Evolutionary conservation across 2,329 filamentous ascomycete genomes (phyloP).

Genomic region (Neophaeococcomyces mojaviensis): DNA sequence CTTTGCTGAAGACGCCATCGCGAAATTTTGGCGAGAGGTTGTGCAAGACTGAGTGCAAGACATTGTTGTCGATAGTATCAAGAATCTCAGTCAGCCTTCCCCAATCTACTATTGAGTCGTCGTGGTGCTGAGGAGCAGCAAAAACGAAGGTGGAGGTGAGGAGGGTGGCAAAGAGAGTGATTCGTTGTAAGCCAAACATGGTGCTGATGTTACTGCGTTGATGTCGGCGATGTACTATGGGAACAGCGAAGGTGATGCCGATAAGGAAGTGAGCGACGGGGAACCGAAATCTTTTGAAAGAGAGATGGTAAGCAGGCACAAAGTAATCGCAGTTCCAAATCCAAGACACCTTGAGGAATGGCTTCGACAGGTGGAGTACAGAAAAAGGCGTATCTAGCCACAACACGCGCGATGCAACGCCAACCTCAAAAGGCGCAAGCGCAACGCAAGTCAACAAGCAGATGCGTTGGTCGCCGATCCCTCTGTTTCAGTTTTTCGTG

Average conservation of each 20-base stretch:
- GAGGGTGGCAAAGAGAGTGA: conserved; percentile 18
- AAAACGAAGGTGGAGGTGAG: conserved; percentile 16
- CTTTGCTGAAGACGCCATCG: conserved; percentile 61
- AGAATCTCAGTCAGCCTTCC: conserved; percentile 48
- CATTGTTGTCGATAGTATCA: conserved; percentile 49
- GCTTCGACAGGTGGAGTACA: not conserved
- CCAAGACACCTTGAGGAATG: conserved; percentile 3
- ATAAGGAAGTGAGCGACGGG: conserved; percentile 2
- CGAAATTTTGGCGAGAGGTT: conserved; percentile 56
- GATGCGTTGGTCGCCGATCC: conserved; percentile 1
- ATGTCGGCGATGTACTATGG: not conserved
- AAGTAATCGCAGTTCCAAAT: conserved; percentile 1
- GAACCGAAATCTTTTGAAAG: not conserved
- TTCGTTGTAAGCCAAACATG: conserved; percentile 19
- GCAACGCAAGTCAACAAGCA: not conserved
- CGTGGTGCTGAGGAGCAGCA: conserved; percentile 12
- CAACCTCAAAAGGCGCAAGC: not conserved
- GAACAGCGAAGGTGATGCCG: conserved; percentile 6
- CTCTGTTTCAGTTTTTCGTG: conserved; percentile 5
- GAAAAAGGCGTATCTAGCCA: conserved; percentile 4
- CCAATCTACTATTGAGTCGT: conserved; percentile 19
- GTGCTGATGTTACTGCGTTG: conserved; percentile 5
- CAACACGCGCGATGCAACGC: not conserved
- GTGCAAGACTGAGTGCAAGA: conserved; percentile 61
- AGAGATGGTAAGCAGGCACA: conserved; percentile 1